Conservation (phyloP, 768 basidiomycete genomes). For the Amanita rimosa region DNA sequence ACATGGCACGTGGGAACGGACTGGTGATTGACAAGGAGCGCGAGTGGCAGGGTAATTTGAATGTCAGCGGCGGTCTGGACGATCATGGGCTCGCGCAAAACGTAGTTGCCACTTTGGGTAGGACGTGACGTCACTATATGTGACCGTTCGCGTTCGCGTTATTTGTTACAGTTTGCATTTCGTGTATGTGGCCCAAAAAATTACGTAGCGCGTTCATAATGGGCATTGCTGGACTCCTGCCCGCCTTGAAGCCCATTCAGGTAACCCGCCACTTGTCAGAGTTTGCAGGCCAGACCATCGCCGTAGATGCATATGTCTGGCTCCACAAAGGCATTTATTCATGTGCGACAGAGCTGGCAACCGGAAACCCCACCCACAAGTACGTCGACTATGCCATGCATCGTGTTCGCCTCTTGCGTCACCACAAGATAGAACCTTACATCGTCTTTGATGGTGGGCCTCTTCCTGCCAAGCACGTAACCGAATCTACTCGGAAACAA, state of each 20-base stretch:
- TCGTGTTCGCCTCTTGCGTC: constrained; percentile 72
- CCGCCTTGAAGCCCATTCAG: constrained; percentile 86
- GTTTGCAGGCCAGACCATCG: constrained; percentile 75
- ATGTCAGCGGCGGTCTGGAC: constrained; percentile 33
- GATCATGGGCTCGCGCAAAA: constrained; percentile 40
- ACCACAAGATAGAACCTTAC: constrained; percentile 80
- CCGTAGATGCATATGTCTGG: constrained; percentile 95
- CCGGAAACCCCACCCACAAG: constrained; percentile 75
- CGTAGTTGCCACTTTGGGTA: constrained; percentile 54
- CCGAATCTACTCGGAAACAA: constrained; percentile 71
- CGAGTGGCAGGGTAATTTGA: constrained; percentile 37
- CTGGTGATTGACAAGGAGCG: constrained; percentile 35
- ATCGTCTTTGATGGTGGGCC: constrained; percentile 96
- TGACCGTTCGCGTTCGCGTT: constrained; percentile 10
- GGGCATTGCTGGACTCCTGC: constrained; percentile 89
- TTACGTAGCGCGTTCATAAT: constrained; percentile 26
- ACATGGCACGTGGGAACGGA: constrained; percentile 24
- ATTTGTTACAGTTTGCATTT: constrained; percentile 2
- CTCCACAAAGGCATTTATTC: constrained; percentile 80
- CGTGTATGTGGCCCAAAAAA: not conserved
- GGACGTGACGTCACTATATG: constrained; percentile 3
- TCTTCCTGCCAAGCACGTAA: constrained; percentile 87
- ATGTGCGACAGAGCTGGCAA: constrained; percentile 86
- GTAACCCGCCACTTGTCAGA: constrained; percentile 68
- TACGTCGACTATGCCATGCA: constrained; percentile 98